A percentile compares a stretch with the other conserved stretches of the same genome.
Conservation (phyloP, 2,329 filamentous ascomycete species). For the Paracamarosporium sp. region DNA sequence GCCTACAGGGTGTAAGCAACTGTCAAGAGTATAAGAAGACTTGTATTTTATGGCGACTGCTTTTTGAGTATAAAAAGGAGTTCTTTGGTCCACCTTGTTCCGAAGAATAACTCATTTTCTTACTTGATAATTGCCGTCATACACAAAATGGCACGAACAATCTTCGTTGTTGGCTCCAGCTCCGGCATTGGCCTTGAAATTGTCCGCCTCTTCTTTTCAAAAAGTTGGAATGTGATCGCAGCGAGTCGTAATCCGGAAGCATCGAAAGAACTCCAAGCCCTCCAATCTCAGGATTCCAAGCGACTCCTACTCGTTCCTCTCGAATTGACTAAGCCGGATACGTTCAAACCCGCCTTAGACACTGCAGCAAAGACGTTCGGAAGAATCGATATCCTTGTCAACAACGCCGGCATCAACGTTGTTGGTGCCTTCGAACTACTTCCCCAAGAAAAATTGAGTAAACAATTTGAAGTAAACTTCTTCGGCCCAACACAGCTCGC, state of each 20-base stretch:
- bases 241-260: neutral
- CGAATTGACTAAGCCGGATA: neutral
- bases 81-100: neutral
- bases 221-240: neutral
- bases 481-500: neutral
- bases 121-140: neutral
- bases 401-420: neutral
- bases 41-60: too few relatives aligned
- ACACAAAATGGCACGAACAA: neutral
- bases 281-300: neutral
- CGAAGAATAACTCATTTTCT: too few relatives aligned
- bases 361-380: neutral
- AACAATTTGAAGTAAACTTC: neutral
- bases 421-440: neutral
- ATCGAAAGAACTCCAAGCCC: neutral
- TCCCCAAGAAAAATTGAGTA: neutral
- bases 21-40: too few relatives aligned
- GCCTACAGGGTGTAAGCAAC: too few relatives aligned
- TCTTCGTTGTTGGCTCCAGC: conserved; percentile 3
- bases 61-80: neutral
- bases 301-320: neutral
- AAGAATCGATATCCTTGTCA: neutral
- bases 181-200: neutral
- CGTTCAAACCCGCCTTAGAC: neutral
- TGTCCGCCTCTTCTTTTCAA: neutral